Conservation (phyloP, 2,329 filamentous ascomycete species). For the Stachybotrys echinatus region DNA sequence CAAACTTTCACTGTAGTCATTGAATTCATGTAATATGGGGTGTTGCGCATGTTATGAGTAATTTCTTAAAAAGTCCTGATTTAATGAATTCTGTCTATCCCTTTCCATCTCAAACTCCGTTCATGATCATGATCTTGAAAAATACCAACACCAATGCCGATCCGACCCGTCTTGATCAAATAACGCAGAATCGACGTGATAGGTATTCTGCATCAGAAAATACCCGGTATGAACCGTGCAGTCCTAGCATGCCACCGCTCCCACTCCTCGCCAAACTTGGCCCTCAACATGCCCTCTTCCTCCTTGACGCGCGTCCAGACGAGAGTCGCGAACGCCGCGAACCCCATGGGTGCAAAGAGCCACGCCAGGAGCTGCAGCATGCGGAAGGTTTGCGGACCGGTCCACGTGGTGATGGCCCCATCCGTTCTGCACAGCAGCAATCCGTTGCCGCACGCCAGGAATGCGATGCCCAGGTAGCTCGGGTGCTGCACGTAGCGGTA, state of each 20-base stretch:
- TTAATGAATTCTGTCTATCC: too few relatives aligned
- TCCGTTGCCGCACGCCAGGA: slow-evolving; percentile 25
- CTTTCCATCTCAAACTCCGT: too few relatives aligned
- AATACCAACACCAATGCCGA: too few relatives aligned
- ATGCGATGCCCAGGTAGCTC: slow-evolving; percentile 39
- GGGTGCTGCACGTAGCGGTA: slow-evolving; percentile 47
- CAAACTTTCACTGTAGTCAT: too few relatives aligned
- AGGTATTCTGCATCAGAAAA: slow-evolving; percentile 32
- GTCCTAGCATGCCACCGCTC: slow-evolving; percentile 41
- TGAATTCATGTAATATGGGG: too few relatives aligned
- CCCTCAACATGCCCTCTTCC: slow-evolving; percentile 45
- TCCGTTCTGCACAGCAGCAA: slow-evolving; percentile 30
- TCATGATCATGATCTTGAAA: too few relatives aligned
- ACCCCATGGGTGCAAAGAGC: slow-evolving; percentile 1
- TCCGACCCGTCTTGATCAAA: too few relatives aligned
- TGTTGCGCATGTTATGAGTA: too few relatives aligned
- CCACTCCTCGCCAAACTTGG: slow-evolving; percentile 42
- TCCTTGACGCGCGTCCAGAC: slow-evolving; percentile 34
- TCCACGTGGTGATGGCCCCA: slow-evolving; percentile 32
- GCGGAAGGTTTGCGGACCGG: slow-evolving; percentile 17
- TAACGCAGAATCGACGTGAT: too few relatives aligned
- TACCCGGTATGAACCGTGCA: slow-evolving; percentile 40
- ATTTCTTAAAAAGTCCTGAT: too few relatives aligned
- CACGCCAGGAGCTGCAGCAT: slow-evolving; percentile 1
- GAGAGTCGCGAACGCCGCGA: slow-evolving; percentile 11